Percentiles rank a stretch among this genome's conserved stretches.
Conservation (phyloP, 805 yeast genomes). For the Starmerella davenportii region DNA sequence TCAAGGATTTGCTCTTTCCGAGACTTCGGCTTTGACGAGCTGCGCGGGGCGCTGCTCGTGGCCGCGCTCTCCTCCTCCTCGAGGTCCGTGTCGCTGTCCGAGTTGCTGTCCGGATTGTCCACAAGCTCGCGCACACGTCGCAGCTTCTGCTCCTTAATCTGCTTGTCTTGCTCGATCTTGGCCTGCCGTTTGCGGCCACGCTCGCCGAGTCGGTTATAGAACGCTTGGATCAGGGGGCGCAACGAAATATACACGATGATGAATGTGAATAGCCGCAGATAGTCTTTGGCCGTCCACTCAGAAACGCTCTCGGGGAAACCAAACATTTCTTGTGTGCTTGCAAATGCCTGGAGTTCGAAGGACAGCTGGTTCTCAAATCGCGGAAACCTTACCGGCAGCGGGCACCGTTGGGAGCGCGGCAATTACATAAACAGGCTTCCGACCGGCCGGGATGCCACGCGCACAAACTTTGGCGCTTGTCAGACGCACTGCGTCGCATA, state of each 20-base stretch:
- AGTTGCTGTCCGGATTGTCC: conserved; percentile 8
- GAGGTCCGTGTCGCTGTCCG: conserved; percentile 4
- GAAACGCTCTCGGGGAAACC: conserved; percentile 21
- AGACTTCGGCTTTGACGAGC: conserved; percentile 5
- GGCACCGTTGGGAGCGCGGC: too few species aligned
- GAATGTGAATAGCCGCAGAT: conserved; percentile 20
- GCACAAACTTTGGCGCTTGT: not conserved
- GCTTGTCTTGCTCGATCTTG: conserved; percentile 17
- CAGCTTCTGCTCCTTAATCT: conserved; percentile 15
- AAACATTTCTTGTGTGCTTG: conserved; percentile 14
- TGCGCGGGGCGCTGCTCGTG: not conserved
- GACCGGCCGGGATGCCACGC: not conserved
- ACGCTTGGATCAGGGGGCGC: conserved; percentile 19
- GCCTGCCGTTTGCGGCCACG: conserved; percentile 14
- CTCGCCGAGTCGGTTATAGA: conserved; percentile 18
- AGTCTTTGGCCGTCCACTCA: conserved; percentile 19
- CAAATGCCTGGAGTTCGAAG: not conserved
- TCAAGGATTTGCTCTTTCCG: conserved; percentile 11
- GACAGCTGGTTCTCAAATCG: not conserved
- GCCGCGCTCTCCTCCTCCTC: conserved; percentile 6
- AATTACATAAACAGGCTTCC: too few species aligned
- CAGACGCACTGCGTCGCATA: too few species aligned
- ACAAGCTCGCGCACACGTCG: conserved; percentile 17
- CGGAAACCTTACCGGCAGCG: too few species aligned
- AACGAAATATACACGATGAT: conserved; percentile 19